phyloP scores from a whole-genome alignment of 164 flowering plant species.

The Santalum album region DNA sequence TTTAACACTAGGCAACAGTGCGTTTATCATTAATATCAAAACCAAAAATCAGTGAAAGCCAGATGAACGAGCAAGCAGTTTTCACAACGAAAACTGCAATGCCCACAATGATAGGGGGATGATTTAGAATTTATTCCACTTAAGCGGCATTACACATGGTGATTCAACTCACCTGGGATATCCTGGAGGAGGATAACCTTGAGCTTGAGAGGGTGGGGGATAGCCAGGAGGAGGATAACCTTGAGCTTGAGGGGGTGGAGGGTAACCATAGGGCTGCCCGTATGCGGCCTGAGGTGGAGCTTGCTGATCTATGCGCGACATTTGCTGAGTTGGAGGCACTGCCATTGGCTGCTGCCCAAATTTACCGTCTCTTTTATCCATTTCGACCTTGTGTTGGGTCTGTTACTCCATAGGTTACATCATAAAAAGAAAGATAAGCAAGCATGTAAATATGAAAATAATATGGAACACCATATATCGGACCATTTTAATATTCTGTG shows the following conservation, averaged over 20 bases:
- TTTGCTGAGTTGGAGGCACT: conserved; percentile 50
- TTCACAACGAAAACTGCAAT: too few species aligned
- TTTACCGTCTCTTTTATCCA: conserved; percentile 59
- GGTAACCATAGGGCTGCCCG: conserved; percentile 31
- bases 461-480: too few species aligned
- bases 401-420: conserved; percentile 12
- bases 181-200: conserved; percentile 18
- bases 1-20: too few species aligned
- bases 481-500: too few species aligned
- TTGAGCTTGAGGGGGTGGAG: conserved; percentile 14
- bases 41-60: too few species aligned
- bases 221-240: conserved; percentile 26
- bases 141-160: not conserved
- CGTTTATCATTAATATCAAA: too few species aligned
- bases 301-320: conserved; percentile 57
- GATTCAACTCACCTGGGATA: conserved; percentile 3
- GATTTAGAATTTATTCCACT: too few species aligned
- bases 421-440: not conserved
- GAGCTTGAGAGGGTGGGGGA: conserved; percentile 18
- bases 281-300: conserved; percentile 32
- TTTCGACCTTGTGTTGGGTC: conserved; percentile 66
- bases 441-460: too few species aligned
- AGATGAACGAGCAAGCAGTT: too few species aligned
- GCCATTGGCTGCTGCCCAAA: conserved; percentile 39
- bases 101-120: too few species aligned